Percentiles rank a stretch among this genome's conserved stretches.
Evolutionary conservation across 2,329 filamentous ascomycete species (phyloP).

Genomic region (Phialocephala sp.): DNA sequence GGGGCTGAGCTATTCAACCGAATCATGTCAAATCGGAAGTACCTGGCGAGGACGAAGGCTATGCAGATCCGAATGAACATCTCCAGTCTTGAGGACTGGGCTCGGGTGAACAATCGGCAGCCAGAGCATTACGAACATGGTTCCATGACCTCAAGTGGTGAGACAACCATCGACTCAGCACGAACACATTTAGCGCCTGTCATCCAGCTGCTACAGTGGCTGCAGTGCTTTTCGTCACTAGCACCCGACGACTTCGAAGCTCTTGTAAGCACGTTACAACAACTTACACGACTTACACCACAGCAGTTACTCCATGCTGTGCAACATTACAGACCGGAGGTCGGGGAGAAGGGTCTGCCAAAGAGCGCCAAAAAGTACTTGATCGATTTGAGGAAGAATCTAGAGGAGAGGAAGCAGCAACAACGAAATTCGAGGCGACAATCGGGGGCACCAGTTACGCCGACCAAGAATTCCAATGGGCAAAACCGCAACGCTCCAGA

Average conservation of each 20-base stretch:
- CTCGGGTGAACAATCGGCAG: constrained; percentile 87
- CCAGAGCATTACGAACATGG: constrained; percentile 96
- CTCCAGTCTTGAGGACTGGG: constrained; percentile 95
- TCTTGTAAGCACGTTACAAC: constrained; percentile 85
- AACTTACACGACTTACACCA: constrained; percentile 82
- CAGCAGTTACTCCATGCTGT: constrained; percentile 91
- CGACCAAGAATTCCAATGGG: constrained; percentile 48
- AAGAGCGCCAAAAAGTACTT: constrained; percentile 91
- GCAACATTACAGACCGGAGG: constrained; percentile 91
- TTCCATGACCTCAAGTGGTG: constrained; percentile 82
- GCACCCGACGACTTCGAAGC: constrained; percentile 85
- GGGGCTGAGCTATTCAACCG: constrained; percentile 96
- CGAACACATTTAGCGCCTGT: constrained; percentile 86
- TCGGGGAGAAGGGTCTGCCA: constrained; percentile 89
- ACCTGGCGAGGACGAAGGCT: constrained; percentile 92
- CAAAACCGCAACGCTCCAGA: constrained; percentile 50
- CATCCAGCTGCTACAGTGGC: constrained; percentile 94
- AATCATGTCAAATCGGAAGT: constrained; percentile 95
- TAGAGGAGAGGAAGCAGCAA: constrained; percentile 62
- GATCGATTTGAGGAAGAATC: constrained; percentile 77
- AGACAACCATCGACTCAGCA: constrained; percentile 84
- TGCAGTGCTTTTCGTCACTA: constrained; percentile 95
- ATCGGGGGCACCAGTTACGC: constrained; percentile 44
- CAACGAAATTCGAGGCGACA: constrained; percentile 54
- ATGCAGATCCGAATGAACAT: constrained; percentile 99